Evolutionary conservation across 2,329 filamentous ascomycete species (phyloP), one percentile per base, ranked within the genome.

Genomic region (Aotearoamyces nothofagi): DNA sequence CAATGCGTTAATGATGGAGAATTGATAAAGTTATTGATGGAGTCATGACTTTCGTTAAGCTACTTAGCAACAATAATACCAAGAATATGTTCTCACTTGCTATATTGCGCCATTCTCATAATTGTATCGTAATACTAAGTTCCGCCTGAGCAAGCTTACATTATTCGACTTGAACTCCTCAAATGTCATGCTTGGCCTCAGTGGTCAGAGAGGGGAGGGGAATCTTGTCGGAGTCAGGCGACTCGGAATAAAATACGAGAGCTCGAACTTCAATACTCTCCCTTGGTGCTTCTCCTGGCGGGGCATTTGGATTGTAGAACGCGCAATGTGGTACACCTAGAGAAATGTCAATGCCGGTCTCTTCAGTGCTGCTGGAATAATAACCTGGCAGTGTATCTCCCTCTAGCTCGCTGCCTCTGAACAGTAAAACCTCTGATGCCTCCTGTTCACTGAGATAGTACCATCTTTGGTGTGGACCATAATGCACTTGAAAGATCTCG

Each of bases 221-320:
- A n/a, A n/a, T n/a, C n/a, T n/a, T n/a, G n/a, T n/a, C n/a, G n/a
- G n/a, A n/a, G n/a, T n/a, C n/a, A n/a, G n/a, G n/a, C n/a, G n/a
- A n/a, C n/a, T n/a, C n/a, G n/a, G n/a, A n/a, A n/a, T 20, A 20
- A n/a, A 20, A 20, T 8, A 35, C 33, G 7, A 37, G 26, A 14
- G 33, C 33, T 17, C 35, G 11, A 14, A 35, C 15, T 22, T 37
- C 35, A 29, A 37, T 33, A 22, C 35, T 37, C 17, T 37, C 30
- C 5, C 35, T 19, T 9, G 19, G 29, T 12, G 10, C 6, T 11
- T 24, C 16, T n/a, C n/a, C 12, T 11, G 15, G 20, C 8, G 13
- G 17, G 1, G 9, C 17, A 15, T 17, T 10, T 8, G 31, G 17
- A 12, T 26, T 26, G 10, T 17, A 28, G 29, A 36, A 29, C 4